phyloP scores from a whole-genome alignment of 148 eudicot species.

The Rhododendron ferrugineum region DNA sequence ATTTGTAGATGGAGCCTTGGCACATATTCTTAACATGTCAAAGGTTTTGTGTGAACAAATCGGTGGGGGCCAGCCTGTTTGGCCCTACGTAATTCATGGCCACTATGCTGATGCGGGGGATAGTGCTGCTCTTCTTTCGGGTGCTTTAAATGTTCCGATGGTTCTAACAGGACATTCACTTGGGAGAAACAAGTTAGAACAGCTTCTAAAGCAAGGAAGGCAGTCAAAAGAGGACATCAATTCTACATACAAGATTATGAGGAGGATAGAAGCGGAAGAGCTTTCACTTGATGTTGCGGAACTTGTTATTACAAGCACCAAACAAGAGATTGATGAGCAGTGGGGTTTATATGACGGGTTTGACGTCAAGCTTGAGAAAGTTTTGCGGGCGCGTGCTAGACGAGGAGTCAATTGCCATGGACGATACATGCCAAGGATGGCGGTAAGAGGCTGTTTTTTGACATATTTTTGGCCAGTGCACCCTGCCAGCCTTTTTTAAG shows the following conservation, averaged over 20 bases:
- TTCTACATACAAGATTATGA: slow-evolving; percentile 66
- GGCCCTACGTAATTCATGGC: slow-evolving; percentile 82
- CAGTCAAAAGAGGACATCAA: slow-evolving; percentile 80
- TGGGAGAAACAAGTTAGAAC: slow-evolving; percentile 75
- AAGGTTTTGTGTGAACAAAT: slow-evolving; percentile 65
- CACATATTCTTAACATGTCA: slow-evolving; percentile 73
- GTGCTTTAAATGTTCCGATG: slow-evolving; percentile 81
- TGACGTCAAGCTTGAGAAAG: slow-evolving; percentile 74
- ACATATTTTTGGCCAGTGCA: neutral
- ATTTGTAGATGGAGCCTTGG: slow-evolving; percentile 73
- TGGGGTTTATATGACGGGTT: slow-evolving; percentile 78
- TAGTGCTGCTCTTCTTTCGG: slow-evolving; percentile 78
- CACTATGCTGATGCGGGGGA: slow-evolving; percentile 88
- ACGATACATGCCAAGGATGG: slow-evolving; percentile 80
- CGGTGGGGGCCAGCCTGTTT: slow-evolving; percentile 58
- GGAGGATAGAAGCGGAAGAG: slow-evolving; percentile 83
- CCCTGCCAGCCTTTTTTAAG: neutral
- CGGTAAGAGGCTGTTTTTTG: slow-evolving; percentile 29
- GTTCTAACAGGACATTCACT: slow-evolving; percentile 74
- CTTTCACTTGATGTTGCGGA: slow-evolving; percentile 76
- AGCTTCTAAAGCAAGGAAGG: slow-evolving; percentile 70
- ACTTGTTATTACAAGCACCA: slow-evolving; percentile 73
- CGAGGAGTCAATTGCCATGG: slow-evolving; percentile 71
- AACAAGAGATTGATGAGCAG: slow-evolving; percentile 76
- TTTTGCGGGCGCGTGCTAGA: slow-evolving; percentile 67